phyloP scores from a whole-genome alignment of 768 basidiomycete species.

The Rhodosporidiobolus sp. region DNA sequence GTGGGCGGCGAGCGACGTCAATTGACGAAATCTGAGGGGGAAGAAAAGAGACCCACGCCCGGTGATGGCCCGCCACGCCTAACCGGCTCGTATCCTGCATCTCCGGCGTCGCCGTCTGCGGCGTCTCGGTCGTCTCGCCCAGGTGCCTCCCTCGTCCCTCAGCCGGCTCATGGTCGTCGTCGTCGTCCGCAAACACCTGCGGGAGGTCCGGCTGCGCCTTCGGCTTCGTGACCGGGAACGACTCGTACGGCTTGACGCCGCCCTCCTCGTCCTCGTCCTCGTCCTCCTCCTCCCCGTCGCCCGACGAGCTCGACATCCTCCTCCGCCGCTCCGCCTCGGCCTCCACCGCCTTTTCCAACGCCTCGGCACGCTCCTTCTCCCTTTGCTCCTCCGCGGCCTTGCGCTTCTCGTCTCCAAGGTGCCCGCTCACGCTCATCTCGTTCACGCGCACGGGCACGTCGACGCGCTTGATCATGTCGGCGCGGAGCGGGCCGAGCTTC shows the following conservation, averaged over 20 bases:
- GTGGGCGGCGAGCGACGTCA: background rate
- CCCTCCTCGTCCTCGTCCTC: background rate
- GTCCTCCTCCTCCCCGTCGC: background rate
- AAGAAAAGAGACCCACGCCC: conserved; percentile 4
- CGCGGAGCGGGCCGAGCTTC: conserved; percentile 51
- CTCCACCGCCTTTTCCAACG: background rate
- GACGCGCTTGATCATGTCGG: conserved; percentile 70
- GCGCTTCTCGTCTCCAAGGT: conserved; percentile 18
- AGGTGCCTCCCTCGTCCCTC: background rate
- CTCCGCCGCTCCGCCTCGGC: background rate
- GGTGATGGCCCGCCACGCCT: background rate
- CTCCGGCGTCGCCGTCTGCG: background rate
- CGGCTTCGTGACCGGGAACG: background rate
- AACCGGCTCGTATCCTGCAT: background rate
- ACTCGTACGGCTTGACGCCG: background rate
- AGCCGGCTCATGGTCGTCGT: conserved; percentile 3
- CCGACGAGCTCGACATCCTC: background rate
- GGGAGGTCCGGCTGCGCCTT: background rate
- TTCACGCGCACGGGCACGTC: conserved; percentile 41
- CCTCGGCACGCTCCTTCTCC: background rate
- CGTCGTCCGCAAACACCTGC: conserved; percentile 10
- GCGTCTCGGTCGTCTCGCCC: background rate
- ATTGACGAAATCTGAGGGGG: background rate
- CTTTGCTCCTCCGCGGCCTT: too few relatives aligned
- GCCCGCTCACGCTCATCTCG: conserved; percentile 41